phyloP scores from a whole-genome alignment of 805 yeast genomes.

The Brettanomyces anomalus region DNA sequence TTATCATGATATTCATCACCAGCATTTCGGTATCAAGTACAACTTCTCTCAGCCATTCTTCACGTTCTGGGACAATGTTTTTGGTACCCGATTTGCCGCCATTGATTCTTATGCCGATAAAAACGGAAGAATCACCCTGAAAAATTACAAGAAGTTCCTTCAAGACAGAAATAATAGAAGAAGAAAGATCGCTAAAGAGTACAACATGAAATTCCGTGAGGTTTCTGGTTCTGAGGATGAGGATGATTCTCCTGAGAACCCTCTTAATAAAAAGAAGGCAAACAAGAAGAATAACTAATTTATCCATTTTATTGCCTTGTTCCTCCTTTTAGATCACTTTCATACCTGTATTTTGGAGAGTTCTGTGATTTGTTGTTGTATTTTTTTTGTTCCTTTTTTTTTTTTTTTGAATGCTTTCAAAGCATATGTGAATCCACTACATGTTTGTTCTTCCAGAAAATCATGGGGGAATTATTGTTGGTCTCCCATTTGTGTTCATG shows the following conservation, averaged over 20 bases:
- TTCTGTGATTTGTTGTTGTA: neutral
- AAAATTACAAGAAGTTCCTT: conserved; percentile 53
- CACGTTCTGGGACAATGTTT: conserved; percentile 78
- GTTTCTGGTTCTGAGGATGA: conserved; percentile 3
- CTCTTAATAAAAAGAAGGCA: conserved; percentile 1
- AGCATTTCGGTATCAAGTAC: conserved; percentile 86
- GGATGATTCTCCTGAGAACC: conserved; percentile 3
- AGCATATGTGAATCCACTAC: too few relatives aligned
- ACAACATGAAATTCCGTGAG: conserved; percentile 1
- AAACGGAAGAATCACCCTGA: conserved; percentile 60
- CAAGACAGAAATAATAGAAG: conserved; percentile 24
- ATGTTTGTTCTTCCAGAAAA: too few relatives aligned
- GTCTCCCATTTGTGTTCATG: too few relatives aligned
- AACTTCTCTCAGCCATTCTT: conserved; percentile 96
- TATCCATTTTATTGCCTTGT: neutral
- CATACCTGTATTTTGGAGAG: neutral
- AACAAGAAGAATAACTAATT: neutral
- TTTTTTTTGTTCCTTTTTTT: neutral
- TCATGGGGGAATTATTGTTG: too few relatives aligned
- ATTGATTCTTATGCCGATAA: conserved; percentile 54
- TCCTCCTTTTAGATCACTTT: neutral
- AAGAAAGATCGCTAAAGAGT: neutral
- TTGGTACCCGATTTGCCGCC: conserved; percentile 63
- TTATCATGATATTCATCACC: conserved; percentile 97
- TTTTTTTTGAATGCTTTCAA: neutral